Conservation (phyloP, 345 rosid genomes). For the Anacardium occidentale region DNA sequence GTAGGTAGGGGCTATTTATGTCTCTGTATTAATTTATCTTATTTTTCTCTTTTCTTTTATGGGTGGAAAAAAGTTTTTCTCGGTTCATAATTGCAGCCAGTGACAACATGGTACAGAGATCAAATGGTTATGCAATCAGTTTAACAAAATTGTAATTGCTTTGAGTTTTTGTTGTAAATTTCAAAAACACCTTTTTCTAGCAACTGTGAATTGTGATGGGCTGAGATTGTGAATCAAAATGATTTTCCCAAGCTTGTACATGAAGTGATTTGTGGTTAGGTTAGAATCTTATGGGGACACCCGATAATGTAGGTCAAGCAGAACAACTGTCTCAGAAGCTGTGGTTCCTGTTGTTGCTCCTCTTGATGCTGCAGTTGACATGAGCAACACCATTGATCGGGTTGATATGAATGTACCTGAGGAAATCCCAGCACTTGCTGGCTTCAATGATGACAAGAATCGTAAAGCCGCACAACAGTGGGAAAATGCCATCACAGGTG, state of each 20-base stretch:
- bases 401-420: slow-evolving; percentile 33
- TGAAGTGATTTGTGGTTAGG: slow-evolving; percentile 9
- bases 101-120: slow-evolving; percentile 1
- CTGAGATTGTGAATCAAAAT: slow-evolving; percentile 6
- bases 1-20: slow-evolving; percentile 46
- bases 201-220: neutral
- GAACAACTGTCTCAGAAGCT: slow-evolving; percentile 61
- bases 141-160: neutral
- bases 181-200: neutral
- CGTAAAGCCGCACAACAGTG: slow-evolving; percentile 68
- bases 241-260: neutral
- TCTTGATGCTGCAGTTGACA: slow-evolving; percentile 36
- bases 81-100: slow-evolving; percentile 18
- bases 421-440: slow-evolving; percentile 44
- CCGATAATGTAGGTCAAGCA: slow-evolving; percentile 58
- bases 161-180: neutral
- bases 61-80: neutral
- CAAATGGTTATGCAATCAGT: neutral
- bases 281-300: slow-evolving; percentile 19
- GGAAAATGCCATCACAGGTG: slow-evolving; percentile 88
- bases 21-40: neutral
- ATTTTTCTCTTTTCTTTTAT: neutral
- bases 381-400: slow-evolving; percentile 22
- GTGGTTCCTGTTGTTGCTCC: slow-evolving; percentile 45
- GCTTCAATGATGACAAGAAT: slow-evolving; percentile 43